These are phyloP conservation scores for Litchi chinensis DNA, from an alignment of 345 rosid genomes.

Conservation along the genomic window DNA sequence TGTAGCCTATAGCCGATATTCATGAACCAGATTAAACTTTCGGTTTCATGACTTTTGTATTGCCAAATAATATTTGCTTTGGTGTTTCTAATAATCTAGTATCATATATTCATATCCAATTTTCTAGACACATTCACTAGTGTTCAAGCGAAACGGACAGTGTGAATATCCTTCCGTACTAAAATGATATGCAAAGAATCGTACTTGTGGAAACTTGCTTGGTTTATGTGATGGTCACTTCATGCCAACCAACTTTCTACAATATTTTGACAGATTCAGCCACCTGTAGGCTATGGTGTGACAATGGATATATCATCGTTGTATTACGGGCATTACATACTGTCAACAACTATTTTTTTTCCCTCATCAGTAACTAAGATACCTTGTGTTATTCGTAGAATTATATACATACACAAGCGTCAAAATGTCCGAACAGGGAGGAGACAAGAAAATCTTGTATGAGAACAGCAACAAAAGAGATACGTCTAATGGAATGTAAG, in stretches of 20 bases:
- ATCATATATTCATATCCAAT: neutral
- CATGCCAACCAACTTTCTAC: neutral
- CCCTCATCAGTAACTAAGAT: too few species aligned
- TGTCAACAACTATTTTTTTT: too few species aligned
- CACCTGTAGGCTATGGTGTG: neutral
- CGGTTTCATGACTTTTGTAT: too few species aligned
- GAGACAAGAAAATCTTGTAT: too few species aligned
- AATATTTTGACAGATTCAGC: neutral
- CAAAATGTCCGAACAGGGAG: too few species aligned
- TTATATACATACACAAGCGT: too few species aligned
- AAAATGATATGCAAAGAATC: neutral
- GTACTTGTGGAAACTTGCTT: neutral
- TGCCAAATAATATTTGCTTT: too few species aligned
- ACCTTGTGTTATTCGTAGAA: too few species aligned
- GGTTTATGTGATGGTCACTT: neutral
- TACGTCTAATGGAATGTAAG: neutral
- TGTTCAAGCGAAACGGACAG: neutral
- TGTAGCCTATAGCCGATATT: neutral
- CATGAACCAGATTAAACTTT: too few species aligned
- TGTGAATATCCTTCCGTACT: neutral
- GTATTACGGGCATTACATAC: too few species aligned
- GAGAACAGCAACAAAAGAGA: too few species aligned
- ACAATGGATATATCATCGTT: neutral
- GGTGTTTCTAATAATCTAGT: too few species aligned
- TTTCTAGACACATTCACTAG: neutral